Evolutionary conservation across 2,329 filamentous ascomycete genomes (phyloP), one percentile per base, ranked within the genome.

Genomic region (Neoascochyta sp.): DNA sequence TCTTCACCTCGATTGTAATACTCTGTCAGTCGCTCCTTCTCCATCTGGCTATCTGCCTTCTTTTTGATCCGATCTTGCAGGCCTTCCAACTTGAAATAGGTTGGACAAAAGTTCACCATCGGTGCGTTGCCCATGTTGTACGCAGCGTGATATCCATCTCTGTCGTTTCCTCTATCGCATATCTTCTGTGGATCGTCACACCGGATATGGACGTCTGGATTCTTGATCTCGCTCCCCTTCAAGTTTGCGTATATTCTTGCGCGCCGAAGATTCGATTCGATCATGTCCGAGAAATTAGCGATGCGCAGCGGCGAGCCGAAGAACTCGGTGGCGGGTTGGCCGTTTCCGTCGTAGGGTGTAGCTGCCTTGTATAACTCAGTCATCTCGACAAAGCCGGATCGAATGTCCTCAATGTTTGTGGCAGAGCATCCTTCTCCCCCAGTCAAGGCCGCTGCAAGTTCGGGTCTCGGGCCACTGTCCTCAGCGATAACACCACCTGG

Each of bases 101-200:
- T 39, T 3, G 39, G 27, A 30, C 57, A 62, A 28, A 62, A 62
- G 24, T 57, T 56, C 17, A 60, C 43, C 21, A 60, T 54, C 4
- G 57, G 52, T n/a, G 57, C 50, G 22, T 60, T 60, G 7, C 54
- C 57, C 19, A 62, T 54, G 34, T 59, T 60, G 36, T 60, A 62
- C 13, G 53, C 52, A 2, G 43, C 35, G 29, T 60, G 57, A 15
- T 44, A 45, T 11, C 55, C 57, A 13, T 59, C 52, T 24, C 46
- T 52, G 21, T 39, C 44, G 18, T 50, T 54, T 7, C 52, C 53
- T 9, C 38, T 39, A 6, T 43, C 29, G 32, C 56, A 62, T 3
- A 50, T 34, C 4, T 41, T 19, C 29, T 51, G 47, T 15, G 57
- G 58, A 29, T 62, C 57, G 22, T 60, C 57, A 39, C 58, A 62